Conservation (phyloP, 2,329 filamentous ascomycete species). For the Fusarium robinianum region DNA sequence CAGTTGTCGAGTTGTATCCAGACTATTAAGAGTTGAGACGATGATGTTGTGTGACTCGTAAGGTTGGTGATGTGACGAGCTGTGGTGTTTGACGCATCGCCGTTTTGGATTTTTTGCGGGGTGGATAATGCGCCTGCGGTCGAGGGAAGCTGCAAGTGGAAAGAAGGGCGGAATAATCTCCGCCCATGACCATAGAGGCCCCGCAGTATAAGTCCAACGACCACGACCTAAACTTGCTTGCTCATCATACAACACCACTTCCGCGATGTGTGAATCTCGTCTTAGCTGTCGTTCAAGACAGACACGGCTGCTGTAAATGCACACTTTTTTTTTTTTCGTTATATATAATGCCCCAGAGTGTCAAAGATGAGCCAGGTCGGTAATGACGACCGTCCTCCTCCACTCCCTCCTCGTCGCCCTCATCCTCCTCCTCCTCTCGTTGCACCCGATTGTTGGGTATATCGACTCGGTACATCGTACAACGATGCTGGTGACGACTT, state of each 20-base stretch:
- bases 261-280: too few species aligned
- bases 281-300: too few species aligned
- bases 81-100: constrained; percentile 23
- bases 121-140: constrained; percentile 10
- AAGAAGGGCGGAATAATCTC: constrained; percentile 27
- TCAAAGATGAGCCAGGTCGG: too few species aligned
- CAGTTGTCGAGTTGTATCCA: background rate
- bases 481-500: too few species aligned
- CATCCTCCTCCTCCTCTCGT: too few species aligned
- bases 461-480: too few species aligned
- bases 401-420: too few species aligned
- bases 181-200: constrained; percentile 17
- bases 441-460: too few species aligned
- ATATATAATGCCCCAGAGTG: too few species aligned
- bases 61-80: constrained; percentile 3
- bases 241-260: background rate
- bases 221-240: constrained; percentile 4
- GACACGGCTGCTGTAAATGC: too few species aligned
- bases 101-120: constrained; percentile 30
- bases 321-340: too few species aligned
- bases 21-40: background rate
- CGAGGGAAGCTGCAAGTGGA: background rate
- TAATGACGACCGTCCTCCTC: too few species aligned
- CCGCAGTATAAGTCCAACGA: constrained; percentile 20
- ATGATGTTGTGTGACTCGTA: background rate